phyloP scores from a whole-genome alignment of 2,329 filamentous ascomycete genomes.

The Phaeosphaeria sp. region DNA sequence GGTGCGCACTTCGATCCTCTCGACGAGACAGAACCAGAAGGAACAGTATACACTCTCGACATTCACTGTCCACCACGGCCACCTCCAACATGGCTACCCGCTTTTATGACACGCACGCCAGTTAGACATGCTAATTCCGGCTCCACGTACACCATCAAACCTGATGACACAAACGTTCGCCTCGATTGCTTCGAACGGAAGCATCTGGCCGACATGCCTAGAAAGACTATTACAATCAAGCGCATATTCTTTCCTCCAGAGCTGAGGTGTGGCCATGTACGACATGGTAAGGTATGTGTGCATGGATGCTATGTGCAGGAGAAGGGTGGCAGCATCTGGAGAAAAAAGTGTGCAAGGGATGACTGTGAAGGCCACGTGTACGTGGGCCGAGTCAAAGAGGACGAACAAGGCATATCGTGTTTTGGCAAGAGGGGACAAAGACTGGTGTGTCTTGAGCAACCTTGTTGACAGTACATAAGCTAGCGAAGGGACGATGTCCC shows the following conservation, averaged over 20 bases:
- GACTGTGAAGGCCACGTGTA: slow-evolving; percentile 40
- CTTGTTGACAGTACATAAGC: neutral
- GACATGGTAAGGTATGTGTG: slow-evolving; percentile 12
- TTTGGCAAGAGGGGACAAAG: slow-evolving; percentile 38
- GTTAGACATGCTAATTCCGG: slow-evolving; percentile 6
- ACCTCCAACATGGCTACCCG: slow-evolving; percentile 22
- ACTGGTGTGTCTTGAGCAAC: slow-evolving; percentile 25
- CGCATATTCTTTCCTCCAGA: slow-evolving; percentile 20
- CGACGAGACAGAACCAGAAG: slow-evolving; percentile 25
- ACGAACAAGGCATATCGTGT: slow-evolving; percentile 21
- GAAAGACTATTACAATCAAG: slow-evolving; percentile 19
- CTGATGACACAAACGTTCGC: slow-evolving; percentile 15
- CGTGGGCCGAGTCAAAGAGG: slow-evolving; percentile 16
- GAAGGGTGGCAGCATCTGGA: slow-evolving; percentile 21
- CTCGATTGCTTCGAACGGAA: slow-evolving; percentile 17
- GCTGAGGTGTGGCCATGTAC: slow-evolving; percentile 32
- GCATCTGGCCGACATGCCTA: slow-evolving; percentile 21
- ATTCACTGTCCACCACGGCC: slow-evolving; percentile 20
- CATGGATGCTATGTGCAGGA: slow-evolving; percentile 38
- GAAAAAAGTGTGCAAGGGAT: slow-evolving; percentile 21
- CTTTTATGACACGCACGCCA: slow-evolving; percentile 18
- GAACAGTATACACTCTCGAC: slow-evolving; percentile 13
- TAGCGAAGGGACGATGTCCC: neutral
- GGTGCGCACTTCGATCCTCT: slow-evolving; percentile 24
- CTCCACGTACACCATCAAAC: slow-evolving; percentile 11